Percentiles rank a stretch among this genome's conserved stretches.
phyloP scores from a whole-genome alignment of 768 basidiomycete species.

The Mycena indigotica region DNA sequence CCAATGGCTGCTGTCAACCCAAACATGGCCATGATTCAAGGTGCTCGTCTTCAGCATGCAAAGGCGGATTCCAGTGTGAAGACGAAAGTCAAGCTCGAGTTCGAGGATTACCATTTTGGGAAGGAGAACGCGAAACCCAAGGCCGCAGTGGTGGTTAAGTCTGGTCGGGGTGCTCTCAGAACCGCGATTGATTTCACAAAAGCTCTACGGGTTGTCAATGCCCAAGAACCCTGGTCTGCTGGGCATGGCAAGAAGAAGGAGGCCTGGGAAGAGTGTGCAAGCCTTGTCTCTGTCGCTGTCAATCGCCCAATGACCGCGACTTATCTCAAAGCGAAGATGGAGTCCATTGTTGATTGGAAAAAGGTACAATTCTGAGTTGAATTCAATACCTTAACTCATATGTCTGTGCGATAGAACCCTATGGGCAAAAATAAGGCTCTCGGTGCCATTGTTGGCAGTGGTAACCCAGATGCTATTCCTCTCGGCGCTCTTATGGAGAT shows the following conservation, averaged over 20 bases:
- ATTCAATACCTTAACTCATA: neutral
- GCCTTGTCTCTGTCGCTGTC: neutral
- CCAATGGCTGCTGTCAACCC: no score
- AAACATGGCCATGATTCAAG: neutral
- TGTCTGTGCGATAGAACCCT: neutral
- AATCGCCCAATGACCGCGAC: neutral
- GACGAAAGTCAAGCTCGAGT: neutral
- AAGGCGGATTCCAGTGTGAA: neutral
- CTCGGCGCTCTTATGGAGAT: constrained; percentile 6
- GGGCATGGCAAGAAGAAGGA: neutral
- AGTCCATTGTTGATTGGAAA: constrained; percentile 5
- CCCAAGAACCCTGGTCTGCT: neutral
- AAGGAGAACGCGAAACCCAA: neutral
- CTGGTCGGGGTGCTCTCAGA: no score
- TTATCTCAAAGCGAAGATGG: neutral
- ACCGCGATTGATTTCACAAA: neutral
- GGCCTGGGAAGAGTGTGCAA: neutral
- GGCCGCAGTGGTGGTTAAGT: neutral
- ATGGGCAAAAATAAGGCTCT: neutral
- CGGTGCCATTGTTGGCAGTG: neutral
- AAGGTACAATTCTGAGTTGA: neutral
- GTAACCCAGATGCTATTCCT: neutral
- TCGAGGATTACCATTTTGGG: neutral
- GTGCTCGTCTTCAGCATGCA: no score
- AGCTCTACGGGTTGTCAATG: neutral